Evolutionary conservation across 1,284 basidiomycete species (phyloP).

Genomic region (Puccinia horiana): DNA sequence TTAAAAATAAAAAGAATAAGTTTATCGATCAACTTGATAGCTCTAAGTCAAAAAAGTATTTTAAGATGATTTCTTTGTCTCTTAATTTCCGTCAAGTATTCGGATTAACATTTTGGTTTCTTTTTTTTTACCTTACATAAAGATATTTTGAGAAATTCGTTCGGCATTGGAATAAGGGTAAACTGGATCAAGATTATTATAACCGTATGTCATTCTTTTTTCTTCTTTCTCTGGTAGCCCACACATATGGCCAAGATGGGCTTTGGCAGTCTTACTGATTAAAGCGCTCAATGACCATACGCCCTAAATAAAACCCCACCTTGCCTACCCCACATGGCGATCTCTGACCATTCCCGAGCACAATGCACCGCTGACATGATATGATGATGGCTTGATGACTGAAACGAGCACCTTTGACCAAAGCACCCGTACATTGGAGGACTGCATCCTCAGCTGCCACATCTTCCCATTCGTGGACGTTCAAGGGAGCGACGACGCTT

Average conservation of each 20-base stretch:
- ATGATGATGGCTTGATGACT: neutral
- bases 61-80: neutral
- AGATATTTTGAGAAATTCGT: slow-evolving; percentile 43
- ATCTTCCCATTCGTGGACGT: slow-evolving; percentile 35
- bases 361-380: neutral
- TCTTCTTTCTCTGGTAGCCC: neutral
- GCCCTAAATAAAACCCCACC: neutral
- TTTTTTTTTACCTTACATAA: neutral
- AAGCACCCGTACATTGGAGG: slow-evolving; percentile 29
- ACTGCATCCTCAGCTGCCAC: neutral
- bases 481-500: slow-evolving; percentile 22
- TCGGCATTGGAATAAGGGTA: slow-evolving; percentile 23
- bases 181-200: slow-evolving; percentile 21
- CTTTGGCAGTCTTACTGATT: neutral
- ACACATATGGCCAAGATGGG: neutral
- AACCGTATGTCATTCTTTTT: slow-evolving; percentile 6
- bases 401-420: neutral
- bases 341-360: neutral
- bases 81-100: neutral
- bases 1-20: slow-evolving; percentile 38
- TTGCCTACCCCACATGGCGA: no score
- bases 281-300: neutral
- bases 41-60: slow-evolving; percentile 22
- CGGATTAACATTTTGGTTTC: neutral
- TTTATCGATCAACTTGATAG: slow-evolving; percentile 29